phyloP scores from a whole-genome alignment of 495 filamentous ascomycete genomes.

The Aspergillus ostianus region DNA sequence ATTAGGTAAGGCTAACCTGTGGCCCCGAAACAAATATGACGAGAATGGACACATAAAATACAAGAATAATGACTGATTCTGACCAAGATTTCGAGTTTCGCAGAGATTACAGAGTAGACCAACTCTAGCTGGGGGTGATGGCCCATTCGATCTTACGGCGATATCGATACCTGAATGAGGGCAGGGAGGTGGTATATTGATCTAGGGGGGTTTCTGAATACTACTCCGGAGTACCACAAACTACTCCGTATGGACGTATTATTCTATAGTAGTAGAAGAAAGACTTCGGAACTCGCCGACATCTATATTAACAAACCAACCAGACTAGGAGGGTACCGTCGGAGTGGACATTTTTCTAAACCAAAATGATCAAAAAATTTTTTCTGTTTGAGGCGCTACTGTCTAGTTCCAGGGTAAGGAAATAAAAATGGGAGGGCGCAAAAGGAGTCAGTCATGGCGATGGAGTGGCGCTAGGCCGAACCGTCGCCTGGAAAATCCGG shows the following conservation, averaged over 20 bases:
- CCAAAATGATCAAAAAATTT: conserved; percentile 3
- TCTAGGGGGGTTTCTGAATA: neutral
- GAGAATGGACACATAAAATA: neutral
- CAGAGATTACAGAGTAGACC: too few relatives aligned
- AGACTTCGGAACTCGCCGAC: neutral
- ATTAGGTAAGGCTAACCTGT: neutral
- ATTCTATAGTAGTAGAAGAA: neutral
- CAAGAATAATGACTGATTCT: neutral
- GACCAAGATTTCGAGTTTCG: too few relatives aligned
- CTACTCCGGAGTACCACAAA: neutral
- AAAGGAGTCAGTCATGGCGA: too few relatives aligned
- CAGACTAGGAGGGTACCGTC: neutral
- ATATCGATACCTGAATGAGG: neutral
- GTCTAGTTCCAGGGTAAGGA: neutral
- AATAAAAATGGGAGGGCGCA: too few relatives aligned
- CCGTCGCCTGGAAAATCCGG: conserved; percentile 7
- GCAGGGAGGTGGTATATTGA: neutral
- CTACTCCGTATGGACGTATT: neutral
- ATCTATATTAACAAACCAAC: neutral
- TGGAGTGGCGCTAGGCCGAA: conserved; percentile 5
- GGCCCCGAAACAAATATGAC: too few relatives aligned
- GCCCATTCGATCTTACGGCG: neutral
- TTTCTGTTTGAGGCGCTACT: conserved; percentile 6
- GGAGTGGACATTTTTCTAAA: neutral
- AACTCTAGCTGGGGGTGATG: too few relatives aligned